phyloP scores from a whole-genome alignment of 805 yeast genomes.

The Wickerhamomyces alni region DNA sequence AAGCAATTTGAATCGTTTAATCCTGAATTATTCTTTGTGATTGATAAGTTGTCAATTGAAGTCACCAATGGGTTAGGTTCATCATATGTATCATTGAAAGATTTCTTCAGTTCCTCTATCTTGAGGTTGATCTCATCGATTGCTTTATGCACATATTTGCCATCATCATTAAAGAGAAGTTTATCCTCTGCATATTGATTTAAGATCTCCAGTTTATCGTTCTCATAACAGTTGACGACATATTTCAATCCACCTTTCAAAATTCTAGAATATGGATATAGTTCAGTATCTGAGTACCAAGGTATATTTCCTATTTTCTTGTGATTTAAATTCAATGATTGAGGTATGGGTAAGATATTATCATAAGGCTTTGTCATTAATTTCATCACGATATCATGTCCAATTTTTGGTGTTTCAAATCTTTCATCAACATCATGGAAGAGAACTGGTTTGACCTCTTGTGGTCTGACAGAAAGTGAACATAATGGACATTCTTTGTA shows the following conservation, averaged over 20 bases:
- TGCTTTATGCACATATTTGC: slow-evolving; percentile 49
- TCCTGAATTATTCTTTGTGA: slow-evolving; percentile 11
- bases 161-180: slow-evolving; percentile 54
- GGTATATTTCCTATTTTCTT: slow-evolving; percentile 46
- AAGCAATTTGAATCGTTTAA: slow-evolving; percentile 39
- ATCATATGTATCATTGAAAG: slow-evolving; percentile 20
- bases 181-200: slow-evolving; percentile 51
- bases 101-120: slow-evolving; percentile 32
- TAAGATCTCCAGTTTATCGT: slow-evolving; percentile 52
- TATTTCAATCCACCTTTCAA: slow-evolving; percentile 59
- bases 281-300: slow-evolving; percentile 34
- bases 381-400: slow-evolving; percentile 51
- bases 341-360: slow-evolving; percentile 43
- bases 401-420: slow-evolving; percentile 51
- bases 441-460: slow-evolving; percentile 62
- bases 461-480: slow-evolving; percentile 45
- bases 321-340: slow-evolving; percentile 36
- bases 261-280: slow-evolving; percentile 55
- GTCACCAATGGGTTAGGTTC: slow-evolving; percentile 14
- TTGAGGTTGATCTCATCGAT: slow-evolving; percentile 44
- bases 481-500: slow-evolving; percentile 81
- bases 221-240: slow-evolving; percentile 45
- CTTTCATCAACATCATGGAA: slow-evolving; percentile 42
- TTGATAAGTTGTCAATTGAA: slow-evolving; percentile 11
- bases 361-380: slow-evolving; percentile 53